phyloP scores from a whole-genome alignment of 371 early-diverging fungal genomes.

The Mortierella sp. region DNA sequence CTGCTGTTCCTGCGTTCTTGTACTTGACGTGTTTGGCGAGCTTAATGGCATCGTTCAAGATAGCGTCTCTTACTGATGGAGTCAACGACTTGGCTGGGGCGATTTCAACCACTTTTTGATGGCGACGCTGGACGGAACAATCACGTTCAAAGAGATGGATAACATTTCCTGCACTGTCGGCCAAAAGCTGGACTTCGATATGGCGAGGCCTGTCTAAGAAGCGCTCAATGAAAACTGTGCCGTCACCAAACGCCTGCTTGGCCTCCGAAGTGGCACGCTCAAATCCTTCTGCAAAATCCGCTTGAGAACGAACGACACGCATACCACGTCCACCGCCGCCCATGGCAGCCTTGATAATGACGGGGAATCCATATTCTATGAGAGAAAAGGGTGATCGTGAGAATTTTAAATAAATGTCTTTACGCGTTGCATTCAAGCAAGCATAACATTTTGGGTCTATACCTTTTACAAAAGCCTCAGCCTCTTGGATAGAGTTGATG shows the following conservation, averaged over 20 bases:
- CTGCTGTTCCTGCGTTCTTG: conserved; percentile 97
- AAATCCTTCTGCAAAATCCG: conserved; percentile 75
- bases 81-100: conserved; percentile 77
- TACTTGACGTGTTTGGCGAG: conserved; percentile 92
- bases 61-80: conserved; percentile 77
- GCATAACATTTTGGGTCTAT: background rate
- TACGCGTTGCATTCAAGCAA: background rate
- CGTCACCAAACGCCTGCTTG: conserved; percentile 94
- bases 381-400: background rate
- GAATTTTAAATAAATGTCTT: background rate
- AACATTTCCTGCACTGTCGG: conserved; percentile 91
- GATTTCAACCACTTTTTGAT: conserved; percentile 98
- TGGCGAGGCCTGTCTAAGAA: conserved; percentile 94
- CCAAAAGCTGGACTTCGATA: conserved; percentile 97
- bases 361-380: conserved; percentile 85
- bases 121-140: conserved; percentile 98
- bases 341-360: conserved; percentile 98
- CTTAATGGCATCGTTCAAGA: conserved; percentile 92
- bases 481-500: conserved; percentile 74
- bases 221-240: conserved; percentile 94
- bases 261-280: conserved; percentile 90
- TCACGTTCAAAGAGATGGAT: conserved; percentile 95
- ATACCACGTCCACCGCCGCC: conserved; percentile 99
- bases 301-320: conserved; percentile 86
- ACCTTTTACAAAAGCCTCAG: conserved; percentile 75